Conservation (phyloP, 352 stramenopile genomes). For the Globisporangium splendens region DNA sequence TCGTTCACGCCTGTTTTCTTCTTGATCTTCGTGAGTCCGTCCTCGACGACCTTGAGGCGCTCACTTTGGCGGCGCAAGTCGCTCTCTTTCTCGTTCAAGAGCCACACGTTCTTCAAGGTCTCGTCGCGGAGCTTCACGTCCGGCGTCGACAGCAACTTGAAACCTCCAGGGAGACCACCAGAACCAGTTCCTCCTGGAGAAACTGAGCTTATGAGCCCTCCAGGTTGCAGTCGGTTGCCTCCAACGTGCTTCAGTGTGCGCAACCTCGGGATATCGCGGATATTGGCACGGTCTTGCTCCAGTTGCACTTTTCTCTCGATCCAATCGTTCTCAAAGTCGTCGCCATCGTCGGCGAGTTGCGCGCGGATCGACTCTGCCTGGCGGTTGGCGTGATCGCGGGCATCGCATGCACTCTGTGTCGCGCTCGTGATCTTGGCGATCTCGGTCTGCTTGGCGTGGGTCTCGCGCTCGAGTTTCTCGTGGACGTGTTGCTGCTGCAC, state of each 20-base stretch:
- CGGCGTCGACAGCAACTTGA: slow-evolving; percentile 60
- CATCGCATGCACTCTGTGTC: slow-evolving; percentile 78
- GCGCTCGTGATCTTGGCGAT: slow-evolving; percentile 71
- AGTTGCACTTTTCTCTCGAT: slow-evolving; percentile 79
- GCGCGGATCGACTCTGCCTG: slow-evolving; percentile 73
- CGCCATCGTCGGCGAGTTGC: slow-evolving; percentile 75
- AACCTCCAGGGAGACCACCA: slow-evolving; percentile 19
- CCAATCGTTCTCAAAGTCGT: slow-evolving; percentile 86
- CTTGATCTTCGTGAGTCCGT: slow-evolving; percentile 85
- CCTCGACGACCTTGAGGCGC: slow-evolving; percentile 65
- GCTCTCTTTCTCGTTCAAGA: slow-evolving; percentile 74
- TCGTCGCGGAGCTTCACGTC: slow-evolving; percentile 74
- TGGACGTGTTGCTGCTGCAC: slow-evolving; percentile 73
- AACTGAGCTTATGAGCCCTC: too few species aligned
- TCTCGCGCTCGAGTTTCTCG: slow-evolving; percentile 80
- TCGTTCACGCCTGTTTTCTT: slow-evolving; percentile 85
- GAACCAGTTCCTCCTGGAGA: slow-evolving; percentile 11
- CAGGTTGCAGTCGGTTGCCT: not conserved
- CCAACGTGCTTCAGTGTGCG: slow-evolving; percentile 54
- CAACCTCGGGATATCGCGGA: slow-evolving; percentile 69
- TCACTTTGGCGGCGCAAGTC: slow-evolving; percentile 73
- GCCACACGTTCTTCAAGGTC: slow-evolving; percentile 68
- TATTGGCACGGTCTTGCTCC: slow-evolving; percentile 74
- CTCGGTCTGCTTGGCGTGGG: slow-evolving; percentile 80
- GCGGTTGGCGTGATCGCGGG: slow-evolving; percentile 77